phyloP scores from a whole-genome alignment of 208 protist genomes.

The Leishmania mexicana region DNA sequence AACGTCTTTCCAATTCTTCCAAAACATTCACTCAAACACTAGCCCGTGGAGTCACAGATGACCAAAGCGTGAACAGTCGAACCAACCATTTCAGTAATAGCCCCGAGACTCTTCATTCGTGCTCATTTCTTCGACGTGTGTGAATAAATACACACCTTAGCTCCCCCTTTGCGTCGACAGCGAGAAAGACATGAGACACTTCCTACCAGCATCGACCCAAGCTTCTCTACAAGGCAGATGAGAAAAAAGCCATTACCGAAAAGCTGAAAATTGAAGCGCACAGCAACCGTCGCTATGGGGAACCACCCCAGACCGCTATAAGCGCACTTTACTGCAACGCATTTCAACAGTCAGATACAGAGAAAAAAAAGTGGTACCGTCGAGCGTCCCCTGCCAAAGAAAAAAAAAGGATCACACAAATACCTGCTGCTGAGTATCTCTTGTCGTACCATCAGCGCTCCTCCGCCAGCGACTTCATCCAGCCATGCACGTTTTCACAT shows the following conservation, averaged over 20 bases:
- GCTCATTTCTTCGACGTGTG: neutral
- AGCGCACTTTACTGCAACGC: neutral
- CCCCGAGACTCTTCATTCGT: neutral
- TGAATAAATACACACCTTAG: neutral
- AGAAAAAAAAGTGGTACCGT: neutral
- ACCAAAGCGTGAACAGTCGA: neutral
- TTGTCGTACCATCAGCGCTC: neutral
- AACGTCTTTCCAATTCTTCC: neutral
- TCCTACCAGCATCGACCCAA: neutral
- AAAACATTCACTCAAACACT: neutral
- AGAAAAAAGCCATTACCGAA: neutral
- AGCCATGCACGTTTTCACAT: neutral
- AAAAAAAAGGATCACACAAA: neutral
- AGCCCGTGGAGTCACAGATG: neutral
- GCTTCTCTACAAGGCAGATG: neutral
- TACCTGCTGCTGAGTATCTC: neutral
- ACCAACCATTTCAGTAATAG: neutral
- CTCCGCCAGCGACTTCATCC: neutral
- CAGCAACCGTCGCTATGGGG: neutral
- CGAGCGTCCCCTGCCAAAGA: neutral
- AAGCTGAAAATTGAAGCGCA: neutral
- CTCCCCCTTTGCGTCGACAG: neutral
- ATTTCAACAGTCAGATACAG: neutral
- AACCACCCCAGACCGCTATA: neutral
- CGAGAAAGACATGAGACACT: neutral